These are phyloP conservation scores for Glycine tomentella DNA, from an alignment of 306 rosid genomes.

Conservation along the genomic window DNA sequence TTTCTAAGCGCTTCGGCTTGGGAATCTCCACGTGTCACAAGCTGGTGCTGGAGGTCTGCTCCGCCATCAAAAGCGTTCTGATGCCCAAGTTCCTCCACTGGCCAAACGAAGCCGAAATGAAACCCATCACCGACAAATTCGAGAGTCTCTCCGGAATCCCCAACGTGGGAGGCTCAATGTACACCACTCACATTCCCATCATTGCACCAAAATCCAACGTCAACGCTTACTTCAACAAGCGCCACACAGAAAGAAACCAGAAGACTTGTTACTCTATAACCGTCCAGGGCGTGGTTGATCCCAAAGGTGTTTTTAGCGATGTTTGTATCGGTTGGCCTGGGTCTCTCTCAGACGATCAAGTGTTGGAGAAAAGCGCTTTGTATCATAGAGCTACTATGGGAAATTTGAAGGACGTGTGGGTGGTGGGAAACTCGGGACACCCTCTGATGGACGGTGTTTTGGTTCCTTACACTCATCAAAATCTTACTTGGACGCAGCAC, in stretches of 20 bases:
- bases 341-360: slow-evolving; percentile 71
- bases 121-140: slow-evolving; percentile 50
- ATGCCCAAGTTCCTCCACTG: slow-evolving; percentile 77
- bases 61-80: slow-evolving; percentile 69
- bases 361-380: slow-evolving; percentile 70
- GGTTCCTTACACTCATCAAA: slow-evolving; percentile 74
- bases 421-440: slow-evolving; percentile 76
- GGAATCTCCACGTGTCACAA: slow-evolving; percentile 93
- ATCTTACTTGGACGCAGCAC: slow-evolving; percentile 78
- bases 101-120: slow-evolving; percentile 56
- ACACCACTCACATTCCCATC: slow-evolving; percentile 80
- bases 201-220: slow-evolving; percentile 78
- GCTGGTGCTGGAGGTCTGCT: slow-evolving; percentile 81
- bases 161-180: slow-evolving; percentile 71
- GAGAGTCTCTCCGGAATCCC: slow-evolving; percentile 59
- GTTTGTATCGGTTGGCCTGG: slow-evolving; percentile 90
- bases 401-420: slow-evolving; percentile 68
- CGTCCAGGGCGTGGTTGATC: slow-evolving; percentile 78
- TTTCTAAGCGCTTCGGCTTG: slow-evolving; percentile 73
- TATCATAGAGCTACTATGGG: slow-evolving; percentile 63
- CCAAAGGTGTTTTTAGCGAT: slow-evolving; percentile 69
- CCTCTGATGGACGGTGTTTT: slow-evolving; percentile 81
- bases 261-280: slow-evolving; percentile 83
- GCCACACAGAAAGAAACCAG: slow-evolving; percentile 82
- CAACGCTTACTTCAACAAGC: slow-evolving; percentile 67